A percentile compares a stretch with the other conserved stretches of the same genome.
phyloP scores from a whole-genome alignment of 768 basidiomycete species.

The Mycena vulgaris region DNA sequence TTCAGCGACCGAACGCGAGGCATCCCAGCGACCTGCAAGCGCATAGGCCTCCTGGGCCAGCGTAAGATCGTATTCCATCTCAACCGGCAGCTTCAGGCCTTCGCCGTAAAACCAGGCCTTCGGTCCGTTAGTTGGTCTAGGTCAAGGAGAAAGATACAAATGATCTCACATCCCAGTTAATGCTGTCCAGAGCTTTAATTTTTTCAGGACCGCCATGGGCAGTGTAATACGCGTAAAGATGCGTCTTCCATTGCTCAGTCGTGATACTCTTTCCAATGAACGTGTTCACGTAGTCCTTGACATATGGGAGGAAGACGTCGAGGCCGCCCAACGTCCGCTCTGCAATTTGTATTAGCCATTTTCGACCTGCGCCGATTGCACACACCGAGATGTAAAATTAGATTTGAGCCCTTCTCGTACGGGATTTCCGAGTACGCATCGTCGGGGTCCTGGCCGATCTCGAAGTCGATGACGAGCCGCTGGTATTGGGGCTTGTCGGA shows the following conservation, averaged over 20 bases:
- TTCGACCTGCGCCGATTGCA: neutral
- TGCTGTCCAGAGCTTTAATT: conserved; percentile 72
- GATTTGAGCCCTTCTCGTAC: conserved; percentile 92
- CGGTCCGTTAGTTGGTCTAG: neutral
- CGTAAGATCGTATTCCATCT: conserved; percentile 81
- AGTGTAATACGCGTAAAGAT: conserved; percentile 81
- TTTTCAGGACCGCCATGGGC: conserved; percentile 72
- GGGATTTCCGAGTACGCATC: conserved; percentile 83
- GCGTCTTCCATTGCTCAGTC: conserved; percentile 86
- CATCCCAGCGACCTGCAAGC: conserved; percentile 84
- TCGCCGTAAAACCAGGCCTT: conserved; percentile 90
- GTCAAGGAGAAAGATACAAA: neutral
- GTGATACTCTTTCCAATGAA: conserved; percentile 89
- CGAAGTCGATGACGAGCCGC: conserved; percentile 82
- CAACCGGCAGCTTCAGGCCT: conserved; percentile 79
- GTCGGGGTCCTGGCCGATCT: conserved; percentile 82
- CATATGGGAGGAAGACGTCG: conserved; percentile 88
- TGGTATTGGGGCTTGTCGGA: conserved; percentile 79
- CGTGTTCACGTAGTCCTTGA: conserved; percentile 84
- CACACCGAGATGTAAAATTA: conserved; percentile 86
- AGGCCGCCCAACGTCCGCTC: conserved; percentile 86
- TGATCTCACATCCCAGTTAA: conserved; percentile 83
- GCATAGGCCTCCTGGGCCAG: conserved; percentile 79
- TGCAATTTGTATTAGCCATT: conserved; percentile 40
- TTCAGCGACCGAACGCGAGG: conserved; percentile 65